Conservation (phyloP, 2,329 filamentous ascomycete genomes). For the Berkeleyomyces basicola region DNA sequence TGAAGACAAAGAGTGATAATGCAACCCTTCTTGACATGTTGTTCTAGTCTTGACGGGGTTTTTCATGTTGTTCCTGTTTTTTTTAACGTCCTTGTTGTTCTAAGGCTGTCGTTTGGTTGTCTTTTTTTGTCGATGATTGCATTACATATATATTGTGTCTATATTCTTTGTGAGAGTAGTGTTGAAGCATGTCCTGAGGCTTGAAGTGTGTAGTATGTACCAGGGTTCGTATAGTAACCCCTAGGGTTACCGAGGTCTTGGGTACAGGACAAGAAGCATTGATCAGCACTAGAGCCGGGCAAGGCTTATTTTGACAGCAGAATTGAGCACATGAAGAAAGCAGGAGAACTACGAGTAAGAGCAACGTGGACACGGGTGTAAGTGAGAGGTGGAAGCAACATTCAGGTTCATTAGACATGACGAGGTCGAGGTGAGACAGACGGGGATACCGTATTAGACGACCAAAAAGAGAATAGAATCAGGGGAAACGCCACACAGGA, state of each 20-base stretch:
- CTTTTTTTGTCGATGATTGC: not conserved
- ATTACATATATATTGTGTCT: not conserved
- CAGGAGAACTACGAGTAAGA: not conserved
- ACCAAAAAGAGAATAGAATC: not conserved
- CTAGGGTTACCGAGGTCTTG: not conserved
- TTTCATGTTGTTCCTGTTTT: not conserved
- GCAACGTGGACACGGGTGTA: not conserved
- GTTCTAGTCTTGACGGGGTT: not conserved
- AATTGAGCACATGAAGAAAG: not conserved
- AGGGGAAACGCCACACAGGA: not conserved
- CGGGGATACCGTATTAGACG: too few species aligned
- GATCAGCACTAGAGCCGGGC: not conserved
- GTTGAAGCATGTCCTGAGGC: not conserved
- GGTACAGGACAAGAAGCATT: not conserved
- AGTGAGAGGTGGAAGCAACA: not conserved
- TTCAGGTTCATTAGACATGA: not conserved
- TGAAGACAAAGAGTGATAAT: not conserved
- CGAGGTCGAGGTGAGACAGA: not conserved
- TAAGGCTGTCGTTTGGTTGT: not conserved
- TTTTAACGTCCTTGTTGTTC: not conserved
- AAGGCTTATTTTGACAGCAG: not conserved
- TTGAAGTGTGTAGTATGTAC: not conserved
- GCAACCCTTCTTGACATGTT: too few species aligned
- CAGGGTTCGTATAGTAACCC: not conserved
- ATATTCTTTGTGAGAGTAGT: not conserved